These are phyloP conservation scores for Phlebiopsis gigantea DNA, from an alignment of 768 basidiomycete genomes.

Conservation along the genomic window DNA sequence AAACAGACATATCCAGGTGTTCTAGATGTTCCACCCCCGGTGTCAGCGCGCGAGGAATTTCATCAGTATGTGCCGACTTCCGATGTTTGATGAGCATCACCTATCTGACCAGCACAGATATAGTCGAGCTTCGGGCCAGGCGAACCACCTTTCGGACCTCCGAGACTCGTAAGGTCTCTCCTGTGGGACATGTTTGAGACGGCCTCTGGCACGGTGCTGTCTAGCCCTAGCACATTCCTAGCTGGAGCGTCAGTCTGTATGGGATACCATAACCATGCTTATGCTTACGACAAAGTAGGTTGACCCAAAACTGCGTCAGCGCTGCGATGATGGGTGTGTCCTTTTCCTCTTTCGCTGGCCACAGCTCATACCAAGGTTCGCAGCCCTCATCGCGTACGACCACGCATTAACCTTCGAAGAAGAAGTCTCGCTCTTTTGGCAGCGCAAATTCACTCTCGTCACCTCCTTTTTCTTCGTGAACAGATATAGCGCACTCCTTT, in stretches of 20 bases:
- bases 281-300: background rate
- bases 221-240: background rate
- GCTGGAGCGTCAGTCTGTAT: background rate
- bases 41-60: too few relatives aligned
- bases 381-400: background rate
- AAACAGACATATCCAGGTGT: too few relatives aligned
- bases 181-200: background rate
- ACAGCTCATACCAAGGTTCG: background rate
- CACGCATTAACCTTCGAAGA: background rate
- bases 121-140: too few relatives aligned
- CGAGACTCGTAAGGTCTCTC: too few relatives aligned
- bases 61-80: too few relatives aligned
- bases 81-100: too few relatives aligned
- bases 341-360: background rate
- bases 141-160: too few relatives aligned
- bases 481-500: background rate
- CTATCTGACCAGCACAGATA: too few relatives aligned
- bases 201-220: background rate
- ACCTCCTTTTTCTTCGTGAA: background rate
- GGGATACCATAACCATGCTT: background rate
- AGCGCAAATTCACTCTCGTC: background rate
- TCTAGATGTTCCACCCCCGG: too few relatives aligned
- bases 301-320: background rate
- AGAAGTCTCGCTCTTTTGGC: background rate
- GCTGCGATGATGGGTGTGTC: background rate